Conservation (phyloP, 2,329 filamentous ascomycete genomes). For the Pseudogymnoascus sp. region DNA sequence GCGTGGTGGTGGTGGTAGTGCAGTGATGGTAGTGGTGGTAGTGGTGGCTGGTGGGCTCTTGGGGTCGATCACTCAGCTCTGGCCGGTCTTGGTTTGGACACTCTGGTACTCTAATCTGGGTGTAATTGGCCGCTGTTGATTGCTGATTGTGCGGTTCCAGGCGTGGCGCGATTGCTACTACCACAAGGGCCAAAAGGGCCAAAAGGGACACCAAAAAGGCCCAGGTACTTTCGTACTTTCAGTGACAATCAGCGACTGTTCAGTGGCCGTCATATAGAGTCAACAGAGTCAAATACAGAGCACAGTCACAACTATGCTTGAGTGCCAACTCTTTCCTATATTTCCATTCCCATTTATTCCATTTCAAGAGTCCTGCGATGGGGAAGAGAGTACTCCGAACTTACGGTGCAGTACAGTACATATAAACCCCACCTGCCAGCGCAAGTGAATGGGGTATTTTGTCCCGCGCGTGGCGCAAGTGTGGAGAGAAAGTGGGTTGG, state of each 20-base stretch:
- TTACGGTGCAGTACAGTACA: not conserved
- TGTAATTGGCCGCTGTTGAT: not conserved
- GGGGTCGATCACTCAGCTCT: not conserved
- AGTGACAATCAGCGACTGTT: not conserved
- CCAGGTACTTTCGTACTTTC: not conserved
- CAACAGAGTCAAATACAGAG: not conserved
- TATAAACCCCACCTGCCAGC: constrained; percentile 5
- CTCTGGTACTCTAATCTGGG: not conserved
- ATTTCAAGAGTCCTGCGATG: not conserved
- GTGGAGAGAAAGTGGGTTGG: constrained; percentile 6
- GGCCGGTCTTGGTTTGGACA: not conserved
- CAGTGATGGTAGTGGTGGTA: not conserved
- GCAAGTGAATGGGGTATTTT: not conserved
- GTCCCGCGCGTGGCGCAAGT: constrained; percentile 5
- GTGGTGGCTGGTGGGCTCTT: not conserved
- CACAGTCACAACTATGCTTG: not conserved
- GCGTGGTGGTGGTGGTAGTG: not conserved
- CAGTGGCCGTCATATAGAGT: not conserved
- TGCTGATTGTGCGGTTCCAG: not conserved
- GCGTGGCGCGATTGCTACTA: not conserved
- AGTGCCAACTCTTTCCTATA: not conserved
- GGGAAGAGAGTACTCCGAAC: not conserved
- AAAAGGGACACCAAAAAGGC: not conserved
- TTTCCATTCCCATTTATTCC: not conserved
- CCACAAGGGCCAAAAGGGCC: not conserved